Base-by-base conservation (phyloP, 1,139 yeast genomes). In the Suhomyces panamericanus region DNA sequence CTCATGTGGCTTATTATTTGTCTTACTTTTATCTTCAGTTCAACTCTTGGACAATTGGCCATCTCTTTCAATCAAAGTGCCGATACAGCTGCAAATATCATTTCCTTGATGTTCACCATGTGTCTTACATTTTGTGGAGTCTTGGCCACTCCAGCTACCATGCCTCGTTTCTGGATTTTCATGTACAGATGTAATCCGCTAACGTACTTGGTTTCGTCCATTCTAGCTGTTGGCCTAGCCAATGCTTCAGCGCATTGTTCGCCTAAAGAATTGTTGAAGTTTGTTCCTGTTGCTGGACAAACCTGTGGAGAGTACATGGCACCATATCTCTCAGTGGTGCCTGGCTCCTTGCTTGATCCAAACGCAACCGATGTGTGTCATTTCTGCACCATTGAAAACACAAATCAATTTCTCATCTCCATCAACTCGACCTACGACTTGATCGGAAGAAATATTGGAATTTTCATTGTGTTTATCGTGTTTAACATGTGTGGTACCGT, bases 61-160 rank as follows among this genome's bases (percentile, higher is more conserved):
- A 73, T 81, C 50, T 81, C 89, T 0, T 85, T 84, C 56, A 67
- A 75, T 44, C 85, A 84, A 45, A 61, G 80, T 41, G 83, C 81
- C n/a, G 87, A 83, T 41, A 81, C 85, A 47, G 95, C 93, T 39
- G 90, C 88, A 49, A 84, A 85, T 57, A 56, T 84, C 48, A 80
- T 84, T 2, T 72, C 79, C 28, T 61, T 86, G 62, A 59, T 84
- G 56, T 85, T 84, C 65, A 78, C 90, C 13, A 66, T 86, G 75
- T 74, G 84, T 50, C 70, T 87, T 63, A 77, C 81, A 45, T 87
- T 88, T 80, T 84, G 93, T 69, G 96, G 96, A 77, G 95, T 86
- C 35, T 67, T 88, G 64, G 86, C 80, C 11, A 75, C 83, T 28
- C 80, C 83, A 27, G 59, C 66, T 11, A 69, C 67, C n/a, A 65